Evolutionary conservation across 768 basidiomycete species (phyloP).

Genomic region (Tricholomella constricta): DNA sequence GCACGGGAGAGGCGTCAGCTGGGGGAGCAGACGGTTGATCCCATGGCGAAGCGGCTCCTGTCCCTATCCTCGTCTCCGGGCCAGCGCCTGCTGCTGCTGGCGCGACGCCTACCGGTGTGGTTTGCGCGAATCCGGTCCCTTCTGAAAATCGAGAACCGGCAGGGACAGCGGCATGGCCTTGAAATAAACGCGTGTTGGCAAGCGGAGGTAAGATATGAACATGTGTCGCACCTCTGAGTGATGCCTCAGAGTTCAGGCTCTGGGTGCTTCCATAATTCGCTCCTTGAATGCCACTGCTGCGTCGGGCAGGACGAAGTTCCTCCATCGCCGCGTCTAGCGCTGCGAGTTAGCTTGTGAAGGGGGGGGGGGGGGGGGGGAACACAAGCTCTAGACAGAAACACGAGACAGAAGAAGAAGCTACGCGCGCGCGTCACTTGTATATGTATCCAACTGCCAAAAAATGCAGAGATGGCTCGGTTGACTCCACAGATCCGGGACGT

Average conservation of each 20-base stretch:
- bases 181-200: background rate
- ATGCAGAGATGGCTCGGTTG: constrained; percentile 3
- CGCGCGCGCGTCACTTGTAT: constrained; percentile 12
- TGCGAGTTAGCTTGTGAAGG: constrained; percentile 8
- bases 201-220: background rate
- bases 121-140: constrained; percentile 21
- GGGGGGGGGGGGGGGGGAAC: constrained; percentile 8
- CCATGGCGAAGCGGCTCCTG: constrained; percentile 16
- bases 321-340: constrained; percentile 34
- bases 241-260: constrained; percentile 33
- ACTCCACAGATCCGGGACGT: constrained; percentile 16
- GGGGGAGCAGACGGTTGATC: constrained; percentile 19
- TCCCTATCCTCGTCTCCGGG: constrained; percentile 13
- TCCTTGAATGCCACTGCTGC: constrained; percentile 38
- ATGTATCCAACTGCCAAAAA: constrained; percentile 10
- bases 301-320: constrained; percentile 32
- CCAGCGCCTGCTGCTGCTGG: constrained; percentile 12
- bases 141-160: constrained; percentile 31
- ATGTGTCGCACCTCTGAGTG: constrained; percentile 33
- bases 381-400: constrained; percentile 16
- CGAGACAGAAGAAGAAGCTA: constrained; percentile 13
- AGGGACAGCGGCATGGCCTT: constrained; percentile 37
- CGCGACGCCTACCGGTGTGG: constrained; percentile 25
- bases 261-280: constrained; percentile 28
- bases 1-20: constrained; percentile 26